Conservation (phyloP, 352 stramenopile species). For the Pythium apleroticum region DNA sequence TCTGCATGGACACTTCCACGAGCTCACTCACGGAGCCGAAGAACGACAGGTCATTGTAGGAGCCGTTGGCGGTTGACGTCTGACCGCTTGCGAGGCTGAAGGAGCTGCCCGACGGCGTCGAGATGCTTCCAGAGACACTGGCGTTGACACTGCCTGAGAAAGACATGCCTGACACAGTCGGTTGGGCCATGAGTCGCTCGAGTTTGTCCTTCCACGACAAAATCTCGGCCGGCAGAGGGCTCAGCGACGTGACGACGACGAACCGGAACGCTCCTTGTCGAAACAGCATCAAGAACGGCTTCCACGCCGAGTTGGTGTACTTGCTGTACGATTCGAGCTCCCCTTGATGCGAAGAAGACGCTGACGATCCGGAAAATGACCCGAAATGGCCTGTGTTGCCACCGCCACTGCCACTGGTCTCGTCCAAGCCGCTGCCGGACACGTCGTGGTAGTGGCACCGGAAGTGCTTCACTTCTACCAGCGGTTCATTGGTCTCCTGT, state of each 20-base stretch:
- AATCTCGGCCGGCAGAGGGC: slow-evolving; percentile 39
- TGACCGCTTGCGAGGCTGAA: not conserved
- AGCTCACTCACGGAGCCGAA: slow-evolving; percentile 28
- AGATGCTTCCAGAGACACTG: slow-evolving; percentile 4
- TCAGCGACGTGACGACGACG: slow-evolving; percentile 49
- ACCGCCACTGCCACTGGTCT: slow-evolving; percentile 1
- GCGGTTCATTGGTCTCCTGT: slow-evolving; percentile 29
- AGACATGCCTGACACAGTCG: not conserved
- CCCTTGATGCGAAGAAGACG: not conserved
- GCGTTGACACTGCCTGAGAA: slow-evolving; percentile 9
- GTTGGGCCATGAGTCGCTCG: slow-evolving; percentile 32
- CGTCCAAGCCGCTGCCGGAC: slow-evolving; percentile 14
- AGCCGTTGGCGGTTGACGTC: not conserved
- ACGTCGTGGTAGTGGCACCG: slow-evolving; percentile 48
- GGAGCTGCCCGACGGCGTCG: not conserved
- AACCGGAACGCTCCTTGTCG: slow-evolving; percentile 47
- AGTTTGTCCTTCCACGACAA: slow-evolving; percentile 61
- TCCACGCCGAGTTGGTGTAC: slow-evolving; percentile 35
- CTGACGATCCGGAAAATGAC: not conserved
- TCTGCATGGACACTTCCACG: slow-evolving; percentile 38
- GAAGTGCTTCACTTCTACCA: slow-evolving; percentile 53
- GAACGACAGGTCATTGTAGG: slow-evolving; percentile 14
- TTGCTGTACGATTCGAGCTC: slow-evolving; percentile 22
- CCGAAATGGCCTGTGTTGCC: not conserved
- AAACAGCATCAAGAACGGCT: slow-evolving; percentile 63